Evolutionary conservation across 495 filamentous ascomycete genomes (phyloP).

Genomic region (Penicillium fimorum): DNA sequence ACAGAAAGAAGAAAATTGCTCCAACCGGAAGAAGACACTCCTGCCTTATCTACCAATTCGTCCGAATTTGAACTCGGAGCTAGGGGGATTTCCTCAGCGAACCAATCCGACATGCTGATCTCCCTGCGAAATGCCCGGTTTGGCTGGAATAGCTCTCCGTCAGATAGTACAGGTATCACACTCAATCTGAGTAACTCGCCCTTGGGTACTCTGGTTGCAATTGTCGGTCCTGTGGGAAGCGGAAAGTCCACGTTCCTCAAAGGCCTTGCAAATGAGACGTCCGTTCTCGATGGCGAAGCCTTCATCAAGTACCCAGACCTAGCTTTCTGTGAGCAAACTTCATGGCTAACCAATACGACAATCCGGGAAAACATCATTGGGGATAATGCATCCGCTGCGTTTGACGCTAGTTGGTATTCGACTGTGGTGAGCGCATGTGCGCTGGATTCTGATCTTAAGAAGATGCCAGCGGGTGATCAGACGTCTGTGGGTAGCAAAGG

Average conservation of each 20-base stretch:
- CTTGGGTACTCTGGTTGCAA: slow-evolving; percentile 19
- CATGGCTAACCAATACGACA: slow-evolving; percentile 43
- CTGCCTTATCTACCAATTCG: neutral
- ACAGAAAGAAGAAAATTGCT: slow-evolving; percentile 18
- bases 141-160: slow-evolving; percentile 17
- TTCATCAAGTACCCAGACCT: slow-evolving; percentile 25
- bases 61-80: neutral
- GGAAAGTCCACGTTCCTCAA: slow-evolving; percentile 45
- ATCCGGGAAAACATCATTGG: slow-evolving; percentile 40
- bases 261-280: slow-evolving; percentile 22
- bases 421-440: slow-evolving; percentile 40
- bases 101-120: neutral
- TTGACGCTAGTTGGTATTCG: slow-evolving; percentile 42
- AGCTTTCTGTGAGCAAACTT: slow-evolving; percentile 41
- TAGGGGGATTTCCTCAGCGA: neutral
- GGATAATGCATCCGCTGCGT: slow-evolving; percentile 9
- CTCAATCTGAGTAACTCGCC: slow-evolving; percentile 5
- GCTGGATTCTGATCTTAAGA: slow-evolving; percentile 33
- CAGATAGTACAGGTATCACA: slow-evolving; percentile 7
- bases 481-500: slow-evolving; percentile 38
- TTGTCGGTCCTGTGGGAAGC: slow-evolving; percentile 42
- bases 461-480: slow-evolving; percentile 35
- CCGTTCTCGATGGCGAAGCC: slow-evolving; percentile 13
- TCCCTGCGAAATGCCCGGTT: slow-evolving; percentile 20
- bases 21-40: neutral